Evolutionary conservation across 176 grass and related monocot species (phyloP), one percentile per base, ranked within the genome.

Genomic region (Eleusine coracana): DNA sequence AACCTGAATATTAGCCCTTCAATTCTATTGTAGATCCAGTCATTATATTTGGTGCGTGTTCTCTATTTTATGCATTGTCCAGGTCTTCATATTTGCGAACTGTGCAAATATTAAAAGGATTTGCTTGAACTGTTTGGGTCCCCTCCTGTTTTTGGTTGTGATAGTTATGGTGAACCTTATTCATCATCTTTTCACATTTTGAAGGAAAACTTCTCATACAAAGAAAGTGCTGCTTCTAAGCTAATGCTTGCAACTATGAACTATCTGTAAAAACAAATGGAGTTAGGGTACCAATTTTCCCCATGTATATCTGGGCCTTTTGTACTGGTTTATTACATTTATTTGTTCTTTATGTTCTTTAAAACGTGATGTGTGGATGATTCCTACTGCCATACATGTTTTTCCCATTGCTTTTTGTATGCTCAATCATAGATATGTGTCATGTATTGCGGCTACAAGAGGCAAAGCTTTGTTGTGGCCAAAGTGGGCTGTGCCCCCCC

Each of bases 81-180:
- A 59, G 62, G 7, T 68, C 60, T 13, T 67, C 12, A 82, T 29
- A 25, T 59, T 17, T 86, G 21, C 25, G n/a, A 82, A 50, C 31
- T 41, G 37, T 49, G 63, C 3, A 13, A 70, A 58, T 73, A 40
- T 55, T 72, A 38, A 82, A 77, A 74, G 78, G 52, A 41, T 69
- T 68, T n/a, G 6, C 1, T 1, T 1, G 0, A 65, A 44, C 21
- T 64, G n/a, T 29, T 55, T 75, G 23, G 6, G 61, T 16, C 49
- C 28, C 34, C 52, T 80, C 62, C 8, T 51, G 20, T 29, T 89
- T 78, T 61, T 68, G 18, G 34, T 78, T 78, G 40, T 77, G 29
- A 70, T 59, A 12, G 58, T 72, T 50, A 60, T 55, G 17, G 40
- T 40, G 46, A 77, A 48, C 67, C 41, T 78, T 51, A 20, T 78